phyloP scores from a whole-genome alignment of 2,329 filamentous ascomycete genomes.

The Dothistroma pini region DNA sequence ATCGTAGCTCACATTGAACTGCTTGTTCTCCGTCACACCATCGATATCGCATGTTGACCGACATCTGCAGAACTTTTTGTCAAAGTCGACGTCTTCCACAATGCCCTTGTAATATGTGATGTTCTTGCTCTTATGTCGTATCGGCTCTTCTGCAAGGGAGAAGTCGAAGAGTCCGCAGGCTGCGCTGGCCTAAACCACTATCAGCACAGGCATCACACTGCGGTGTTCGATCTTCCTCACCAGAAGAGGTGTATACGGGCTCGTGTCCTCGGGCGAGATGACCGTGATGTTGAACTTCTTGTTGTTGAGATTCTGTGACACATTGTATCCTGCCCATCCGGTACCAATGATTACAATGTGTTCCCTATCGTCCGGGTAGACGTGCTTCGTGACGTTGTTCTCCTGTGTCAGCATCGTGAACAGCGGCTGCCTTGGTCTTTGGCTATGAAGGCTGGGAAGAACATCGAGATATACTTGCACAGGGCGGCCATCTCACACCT shows the following conservation, averaged over 20 bases:
- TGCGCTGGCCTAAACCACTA: conserved; percentile 35
- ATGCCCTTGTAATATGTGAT: conserved; percentile 31
- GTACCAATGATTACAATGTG: conserved; percentile 37
- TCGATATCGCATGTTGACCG: conserved; percentile 28
- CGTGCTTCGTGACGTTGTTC: not conserved
- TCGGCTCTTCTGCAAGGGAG: conserved; percentile 44
- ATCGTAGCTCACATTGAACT: conserved; percentile 43
- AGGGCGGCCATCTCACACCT: not conserved
- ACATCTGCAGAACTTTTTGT: conserved; percentile 35
- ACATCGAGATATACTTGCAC: not conserved
- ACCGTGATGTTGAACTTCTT: conserved; percentile 40
- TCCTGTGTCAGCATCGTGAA: not conserved
- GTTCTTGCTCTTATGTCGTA: conserved; percentile 38
- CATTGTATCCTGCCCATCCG: conserved; percentile 42
- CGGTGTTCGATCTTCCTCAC: conserved; percentile 6
- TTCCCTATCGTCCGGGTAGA: conserved; percentile 8
- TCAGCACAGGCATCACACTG: not conserved
- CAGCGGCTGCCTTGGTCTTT: not conserved
- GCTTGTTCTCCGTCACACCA: conserved; percentile 28
- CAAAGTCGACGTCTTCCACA: conserved; percentile 39
- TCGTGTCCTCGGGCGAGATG: conserved; percentile 42
- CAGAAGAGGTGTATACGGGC: conserved; percentile 44
- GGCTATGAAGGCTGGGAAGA: not conserved
- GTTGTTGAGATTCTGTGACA: conserved; percentile 37
- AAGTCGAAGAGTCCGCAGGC: conserved; percentile 46